Evolutionary conservation across 2,329 filamentous ascomycete species (phyloP).

Genomic region (Alternaria burnsii): DNA sequence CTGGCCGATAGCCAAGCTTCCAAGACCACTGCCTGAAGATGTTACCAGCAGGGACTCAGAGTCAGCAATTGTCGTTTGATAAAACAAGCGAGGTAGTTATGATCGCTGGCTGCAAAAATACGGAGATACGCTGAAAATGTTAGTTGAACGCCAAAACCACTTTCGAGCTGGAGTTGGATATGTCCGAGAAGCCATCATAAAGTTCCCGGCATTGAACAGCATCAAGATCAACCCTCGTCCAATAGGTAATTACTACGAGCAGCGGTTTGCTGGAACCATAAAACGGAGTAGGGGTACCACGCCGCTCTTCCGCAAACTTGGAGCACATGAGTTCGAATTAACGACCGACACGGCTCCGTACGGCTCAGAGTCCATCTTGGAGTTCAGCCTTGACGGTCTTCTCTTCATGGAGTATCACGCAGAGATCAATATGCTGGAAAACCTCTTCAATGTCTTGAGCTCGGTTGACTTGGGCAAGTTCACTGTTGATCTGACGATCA

Average conservation of each 20-base stretch:
- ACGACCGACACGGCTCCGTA: neutral
- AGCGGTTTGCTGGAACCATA: neutral
- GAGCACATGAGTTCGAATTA: neutral
- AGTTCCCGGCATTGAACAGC: neutral
- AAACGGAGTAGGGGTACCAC: neutral
- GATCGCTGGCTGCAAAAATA: neutral
- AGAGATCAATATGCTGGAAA: constrained; percentile 1
- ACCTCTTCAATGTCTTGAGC: neutral
- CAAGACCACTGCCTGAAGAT: neutral
- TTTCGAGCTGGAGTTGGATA: neutral
- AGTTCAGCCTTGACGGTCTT: neutral
- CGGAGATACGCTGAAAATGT: neutral
- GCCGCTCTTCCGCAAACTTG: neutral
- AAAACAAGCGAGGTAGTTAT: neutral
- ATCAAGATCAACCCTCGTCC: constrained; percentile 2
- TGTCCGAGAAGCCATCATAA: neutral
- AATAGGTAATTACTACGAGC: neutral
- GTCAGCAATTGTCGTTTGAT: neutral
- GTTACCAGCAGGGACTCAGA: neutral
- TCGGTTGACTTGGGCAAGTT: neutral
- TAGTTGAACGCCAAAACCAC: neutral
- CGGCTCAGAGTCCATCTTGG: neutral
- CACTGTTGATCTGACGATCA: neutral
- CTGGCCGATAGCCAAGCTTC: neutral
- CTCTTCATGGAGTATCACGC: constrained; percentile 3